A percentile compares a stretch with the other conserved stretches of the same genome.
These are phyloP conservation scores for Zygnema cylindricum DNA, from an alignment of 139 green algal genomes.

Conservation along the genomic window DNA sequence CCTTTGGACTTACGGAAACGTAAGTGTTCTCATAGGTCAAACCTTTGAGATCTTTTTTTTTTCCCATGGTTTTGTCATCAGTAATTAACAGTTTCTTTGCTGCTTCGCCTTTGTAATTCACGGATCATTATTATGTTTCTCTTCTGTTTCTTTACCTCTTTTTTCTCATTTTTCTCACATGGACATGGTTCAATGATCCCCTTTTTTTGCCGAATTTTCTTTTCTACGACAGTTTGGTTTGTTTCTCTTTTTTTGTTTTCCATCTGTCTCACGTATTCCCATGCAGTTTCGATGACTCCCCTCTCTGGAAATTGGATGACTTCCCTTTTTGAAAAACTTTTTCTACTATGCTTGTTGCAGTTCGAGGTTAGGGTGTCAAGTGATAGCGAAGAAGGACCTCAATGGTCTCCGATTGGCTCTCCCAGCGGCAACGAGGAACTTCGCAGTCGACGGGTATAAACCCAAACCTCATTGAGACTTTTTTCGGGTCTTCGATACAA, in stretches of 20 bases:
- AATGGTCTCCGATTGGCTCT: slow-evolving; percentile 90
- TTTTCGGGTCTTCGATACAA: too few relatives aligned
- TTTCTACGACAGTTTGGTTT: not conserved
- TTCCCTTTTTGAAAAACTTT: too few relatives aligned
- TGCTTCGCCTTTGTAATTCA: too few relatives aligned
- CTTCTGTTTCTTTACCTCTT: not conserved
- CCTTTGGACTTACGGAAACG: slow-evolving; percentile 97
- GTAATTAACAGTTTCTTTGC: too few relatives aligned
- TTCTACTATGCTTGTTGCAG: slow-evolving; percentile 64
- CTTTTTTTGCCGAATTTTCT: not conserved
- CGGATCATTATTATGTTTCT: too few relatives aligned
- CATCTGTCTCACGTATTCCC: too few relatives aligned
- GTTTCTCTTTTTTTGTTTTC: not conserved
- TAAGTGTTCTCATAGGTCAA: too few relatives aligned
- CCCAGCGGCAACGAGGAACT: slow-evolving; percentile 92
- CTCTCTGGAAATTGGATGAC: too few relatives aligned
- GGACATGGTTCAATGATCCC: too few relatives aligned
- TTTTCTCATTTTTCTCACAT: slow-evolving; percentile 29
- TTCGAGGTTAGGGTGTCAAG: slow-evolving; percentile 94
- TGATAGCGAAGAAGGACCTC: slow-evolving; percentile 86
- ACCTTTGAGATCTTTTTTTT: too few relatives aligned
- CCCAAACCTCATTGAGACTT: slow-evolving; percentile 80
- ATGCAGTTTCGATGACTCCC: too few relatives aligned
- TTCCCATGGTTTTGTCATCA: too few relatives aligned
- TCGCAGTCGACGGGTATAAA: slow-evolving; percentile 84